These are phyloP conservation scores for Aspergillus affinis DNA, from an alignment of 495 filamentous ascomycete genomes.

Conservation along the genomic window DNA sequence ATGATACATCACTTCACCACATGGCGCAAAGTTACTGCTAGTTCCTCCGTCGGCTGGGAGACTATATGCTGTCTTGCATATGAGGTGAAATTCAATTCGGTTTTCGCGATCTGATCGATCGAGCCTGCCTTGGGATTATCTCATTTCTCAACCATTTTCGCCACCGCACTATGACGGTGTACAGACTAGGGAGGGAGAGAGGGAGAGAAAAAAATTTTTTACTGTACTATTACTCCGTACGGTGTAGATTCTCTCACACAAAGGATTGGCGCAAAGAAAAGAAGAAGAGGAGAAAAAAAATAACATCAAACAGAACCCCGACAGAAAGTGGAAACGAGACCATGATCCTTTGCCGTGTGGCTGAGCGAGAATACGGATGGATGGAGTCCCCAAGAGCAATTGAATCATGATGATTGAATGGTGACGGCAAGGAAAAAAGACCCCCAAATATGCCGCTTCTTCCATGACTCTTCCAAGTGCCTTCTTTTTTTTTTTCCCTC, in stretches of 20 bases:
- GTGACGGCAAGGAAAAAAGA: too few relatives aligned
- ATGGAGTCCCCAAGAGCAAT: too few relatives aligned
- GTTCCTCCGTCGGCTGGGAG: conserved; percentile 4
- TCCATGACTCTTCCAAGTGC: conserved; percentile 35
- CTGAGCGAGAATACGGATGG: conserved; percentile 13
- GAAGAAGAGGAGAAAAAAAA: not conserved
- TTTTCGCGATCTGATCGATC: conserved; percentile 15
- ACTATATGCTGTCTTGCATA: conserved; percentile 20
- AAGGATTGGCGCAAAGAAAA: too few relatives aligned
- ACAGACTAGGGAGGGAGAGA: too few relatives aligned
- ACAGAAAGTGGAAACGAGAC: not conserved
- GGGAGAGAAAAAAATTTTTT: too few relatives aligned
- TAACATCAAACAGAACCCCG: not conserved
- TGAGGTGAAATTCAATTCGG: conserved; percentile 10
- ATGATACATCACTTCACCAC: conserved; percentile 14
- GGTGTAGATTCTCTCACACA: too few relatives aligned
- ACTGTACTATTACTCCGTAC: too few relatives aligned
- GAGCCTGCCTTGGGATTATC: not conserved
- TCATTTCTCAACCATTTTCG: not conserved
- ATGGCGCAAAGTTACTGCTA: conserved; percentile 15
- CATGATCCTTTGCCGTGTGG: conserved; percentile 13
- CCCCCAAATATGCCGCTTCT: conserved; percentile 4
- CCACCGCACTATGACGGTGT: not conserved
- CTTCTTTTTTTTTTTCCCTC: conserved; percentile 22
- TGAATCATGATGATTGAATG: too few relatives aligned